These are phyloP conservation scores for Fusarium vanettenii DNA, from an alignment of 2,329 filamentous ascomycete species.

Conservation along the genomic window DNA sequence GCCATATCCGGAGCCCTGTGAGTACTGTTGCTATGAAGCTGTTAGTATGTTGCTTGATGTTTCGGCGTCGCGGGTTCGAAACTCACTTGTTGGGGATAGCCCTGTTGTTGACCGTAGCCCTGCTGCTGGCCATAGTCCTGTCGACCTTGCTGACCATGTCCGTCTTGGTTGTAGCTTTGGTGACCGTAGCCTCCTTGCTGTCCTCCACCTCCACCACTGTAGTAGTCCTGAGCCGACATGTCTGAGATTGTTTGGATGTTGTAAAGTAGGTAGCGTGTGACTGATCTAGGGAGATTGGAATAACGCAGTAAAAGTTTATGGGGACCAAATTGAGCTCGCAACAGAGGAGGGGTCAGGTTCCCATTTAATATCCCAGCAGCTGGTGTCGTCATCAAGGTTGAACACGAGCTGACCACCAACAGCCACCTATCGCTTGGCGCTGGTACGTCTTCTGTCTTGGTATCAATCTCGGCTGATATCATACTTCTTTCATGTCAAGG, in stretches of 20 bases:
- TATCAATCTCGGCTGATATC: constrained; percentile 33
- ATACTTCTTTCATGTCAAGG: constrained; percentile 20
- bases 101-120: constrained; percentile 17
- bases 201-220: constrained; percentile 27
- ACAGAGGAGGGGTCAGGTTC: constrained; percentile 11
- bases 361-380: constrained; percentile 12
- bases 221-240: constrained; percentile 43
- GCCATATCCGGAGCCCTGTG: constrained; percentile 28
- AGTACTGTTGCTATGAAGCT: constrained; percentile 22
- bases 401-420: background rate
- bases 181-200: constrained; percentile 21
- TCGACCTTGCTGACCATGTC: constrained; percentile 20
- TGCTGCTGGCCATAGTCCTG: constrained; percentile 23
- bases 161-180: constrained; percentile 24
- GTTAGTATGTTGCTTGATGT: background rate
- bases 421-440: constrained; percentile 10
- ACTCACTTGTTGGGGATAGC: constrained; percentile 33
- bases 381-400: constrained; percentile 21
- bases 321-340: background rate
- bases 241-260: background rate
- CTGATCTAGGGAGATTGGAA: background rate
- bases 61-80: too few species aligned
- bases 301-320: background rate
- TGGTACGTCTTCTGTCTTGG: background rate
- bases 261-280: background rate